Evolutionary conservation across 2,329 filamentous ascomycete genomes (phyloP).

Genomic region (Ophiostoma sp.): DNA sequence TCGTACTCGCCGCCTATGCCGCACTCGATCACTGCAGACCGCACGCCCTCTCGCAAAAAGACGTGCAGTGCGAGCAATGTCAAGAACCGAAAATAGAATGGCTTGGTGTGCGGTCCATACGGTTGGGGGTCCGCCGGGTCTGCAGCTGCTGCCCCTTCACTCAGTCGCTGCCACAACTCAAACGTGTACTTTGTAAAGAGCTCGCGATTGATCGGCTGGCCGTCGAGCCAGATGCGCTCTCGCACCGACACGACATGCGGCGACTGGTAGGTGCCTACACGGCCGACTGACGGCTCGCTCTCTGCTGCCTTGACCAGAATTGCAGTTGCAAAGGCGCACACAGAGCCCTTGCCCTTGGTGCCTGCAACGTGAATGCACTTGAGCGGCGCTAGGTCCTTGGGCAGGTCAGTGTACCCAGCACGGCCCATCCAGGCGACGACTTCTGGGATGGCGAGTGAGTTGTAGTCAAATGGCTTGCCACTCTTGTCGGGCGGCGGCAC

Average conservation of each 20-base stretch:
- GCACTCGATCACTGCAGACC: conserved; percentile 80
- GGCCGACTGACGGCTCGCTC: conserved; percentile 29
- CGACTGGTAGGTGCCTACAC: conserved; percentile 65
- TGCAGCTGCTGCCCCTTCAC: conserved; percentile 36
- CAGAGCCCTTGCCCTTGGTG: conserved; percentile 73
- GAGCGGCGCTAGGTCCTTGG: conserved; percentile 50
- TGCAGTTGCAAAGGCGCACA: conserved; percentile 61
- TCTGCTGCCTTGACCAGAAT: conserved; percentile 43
- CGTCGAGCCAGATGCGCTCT: conserved; percentile 78
- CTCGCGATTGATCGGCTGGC: conserved; percentile 60
- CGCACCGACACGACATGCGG: conserved; percentile 79
- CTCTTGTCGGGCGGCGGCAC: conserved; percentile 21
- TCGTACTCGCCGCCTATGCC: conserved; percentile 68
- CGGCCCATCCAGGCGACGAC: conserved; percentile 72
- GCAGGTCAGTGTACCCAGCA: conserved; percentile 60
- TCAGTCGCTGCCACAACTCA: conserved; percentile 68
- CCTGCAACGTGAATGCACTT: conserved; percentile 67
- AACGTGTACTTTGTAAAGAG: conserved; percentile 75
- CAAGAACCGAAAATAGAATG: conserved; percentile 87
- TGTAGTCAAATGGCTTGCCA: conserved; percentile 49
- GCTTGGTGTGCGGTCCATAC: conserved; percentile 61
- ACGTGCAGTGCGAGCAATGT: conserved; percentile 83
- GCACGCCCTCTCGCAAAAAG: conserved; percentile 70
- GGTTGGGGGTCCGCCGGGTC: conserved; percentile 41
- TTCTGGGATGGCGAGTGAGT: conserved; percentile 71